Percentiles rank a stretch among this genome's conserved stretches.
Evolutionary conservation across 2,329 filamentous ascomycete genomes (phyloP).

Genomic region (Botrytis fabae): DNA sequence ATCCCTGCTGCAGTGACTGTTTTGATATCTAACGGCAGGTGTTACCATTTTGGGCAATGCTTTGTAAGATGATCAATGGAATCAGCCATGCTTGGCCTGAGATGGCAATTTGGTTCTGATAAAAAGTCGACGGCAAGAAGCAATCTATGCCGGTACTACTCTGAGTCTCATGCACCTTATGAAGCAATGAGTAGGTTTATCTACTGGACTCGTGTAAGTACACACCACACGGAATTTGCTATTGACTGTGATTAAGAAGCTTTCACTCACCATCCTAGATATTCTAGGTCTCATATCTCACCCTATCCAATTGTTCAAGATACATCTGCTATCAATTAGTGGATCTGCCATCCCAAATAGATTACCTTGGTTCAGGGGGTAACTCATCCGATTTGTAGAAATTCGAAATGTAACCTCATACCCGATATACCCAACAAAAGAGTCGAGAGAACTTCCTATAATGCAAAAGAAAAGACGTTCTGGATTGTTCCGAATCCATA

Average conservation of each 20-base stretch:
- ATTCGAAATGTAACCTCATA: neutral
- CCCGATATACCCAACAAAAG: neutral
- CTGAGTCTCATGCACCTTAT: neutral
- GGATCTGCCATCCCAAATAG: neutral
- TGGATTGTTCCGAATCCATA: too few species aligned
- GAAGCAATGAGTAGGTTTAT: neutral
- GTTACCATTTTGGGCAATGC: neutral
- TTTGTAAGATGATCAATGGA: neutral
- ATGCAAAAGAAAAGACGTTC: too few species aligned
- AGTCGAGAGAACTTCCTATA: too few species aligned
- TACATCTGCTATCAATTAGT: neutral
- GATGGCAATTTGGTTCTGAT: conserved; percentile 4
- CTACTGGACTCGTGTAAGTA: neutral
- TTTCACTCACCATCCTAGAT: neutral
- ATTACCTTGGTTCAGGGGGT: neutral
- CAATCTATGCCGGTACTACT: neutral
- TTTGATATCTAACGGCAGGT: neutral
- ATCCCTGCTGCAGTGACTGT: neutral
- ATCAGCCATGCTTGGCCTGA: neutral
- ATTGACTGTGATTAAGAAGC: neutral
- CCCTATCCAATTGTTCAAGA: neutral
- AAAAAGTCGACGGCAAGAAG: neutral
- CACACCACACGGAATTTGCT: neutral
- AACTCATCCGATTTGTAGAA: neutral
- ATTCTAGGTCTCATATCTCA: neutral